Evolutionary conservation across 2,329 filamentous ascomycete genomes (phyloP).

Genomic region (Diaporthe humulicola): DNA sequence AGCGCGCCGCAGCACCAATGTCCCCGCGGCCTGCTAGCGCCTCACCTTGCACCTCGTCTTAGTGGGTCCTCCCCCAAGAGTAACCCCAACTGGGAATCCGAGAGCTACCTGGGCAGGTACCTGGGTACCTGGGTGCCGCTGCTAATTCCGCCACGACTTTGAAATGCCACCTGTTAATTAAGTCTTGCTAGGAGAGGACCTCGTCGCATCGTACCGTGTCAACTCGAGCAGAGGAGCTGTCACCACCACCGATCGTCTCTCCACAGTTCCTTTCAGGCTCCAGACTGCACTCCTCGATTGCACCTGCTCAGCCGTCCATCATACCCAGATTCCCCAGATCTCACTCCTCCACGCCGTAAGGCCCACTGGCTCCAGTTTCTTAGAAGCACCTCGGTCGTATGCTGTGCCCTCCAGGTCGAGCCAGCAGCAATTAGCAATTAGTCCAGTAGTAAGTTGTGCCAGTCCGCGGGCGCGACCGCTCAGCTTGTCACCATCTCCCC

Average conservation of each 20-base stretch:
- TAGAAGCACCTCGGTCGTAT: conserved; percentile 16
- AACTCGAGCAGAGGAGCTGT: conserved; percentile 18
- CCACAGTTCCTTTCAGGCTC: conserved; percentile 21
- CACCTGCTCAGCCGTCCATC: conserved; percentile 7
- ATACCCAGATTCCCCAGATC: conserved; percentile 5
- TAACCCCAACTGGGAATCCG: conserved; percentile 1
- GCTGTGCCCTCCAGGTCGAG: conserved; percentile 4
- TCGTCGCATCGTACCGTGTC: conserved; percentile 31
- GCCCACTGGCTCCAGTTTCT: conserved; percentile 31
- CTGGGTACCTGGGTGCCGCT: background rate
- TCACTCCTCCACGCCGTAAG: conserved; percentile 18
- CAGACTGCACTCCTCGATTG: background rate
- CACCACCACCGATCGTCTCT: conserved; percentile 31
- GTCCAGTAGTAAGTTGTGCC: conserved; percentile 19
- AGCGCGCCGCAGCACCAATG: background rate
- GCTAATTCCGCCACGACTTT: conserved; percentile 29
- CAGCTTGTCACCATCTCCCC: background rate
- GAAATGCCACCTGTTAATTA: conserved; percentile 41
- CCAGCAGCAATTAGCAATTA: conserved; percentile 24
- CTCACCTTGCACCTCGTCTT: background rate
- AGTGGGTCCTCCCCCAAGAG: conserved; percentile 7
- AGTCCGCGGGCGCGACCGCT: background rate
- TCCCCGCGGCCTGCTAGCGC: background rate
- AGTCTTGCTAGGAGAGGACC: conserved; percentile 7
- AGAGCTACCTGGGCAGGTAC: conserved; percentile 21